A percentile compares a stretch with the other conserved stretches of the same genome.
These are phyloP conservation scores for Phoma herbarum DNA, from an alignment of 2,329 filamentous ascomycete species.

Conservation along the genomic window DNA sequence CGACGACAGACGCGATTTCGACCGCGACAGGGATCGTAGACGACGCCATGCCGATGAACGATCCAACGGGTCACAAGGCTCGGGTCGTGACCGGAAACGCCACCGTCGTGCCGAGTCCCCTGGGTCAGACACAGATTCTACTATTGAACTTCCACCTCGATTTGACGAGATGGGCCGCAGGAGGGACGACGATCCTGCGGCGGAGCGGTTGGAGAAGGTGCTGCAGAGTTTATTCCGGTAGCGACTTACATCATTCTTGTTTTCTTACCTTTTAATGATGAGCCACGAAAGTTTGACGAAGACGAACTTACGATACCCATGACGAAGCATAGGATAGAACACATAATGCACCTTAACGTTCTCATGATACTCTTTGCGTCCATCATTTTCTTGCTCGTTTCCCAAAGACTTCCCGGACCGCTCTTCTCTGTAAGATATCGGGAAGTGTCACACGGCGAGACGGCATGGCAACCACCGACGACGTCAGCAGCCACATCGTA, in stretches of 20 bases:
- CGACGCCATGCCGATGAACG: neutral
- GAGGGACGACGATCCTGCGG: constrained; percentile 45
- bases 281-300: neutral
- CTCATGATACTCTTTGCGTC: neutral
- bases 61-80: neutral
- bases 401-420: no score
- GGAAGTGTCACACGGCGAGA: no score
- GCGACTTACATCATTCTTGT: neutral
- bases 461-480: no score
- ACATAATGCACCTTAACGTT: neutral
- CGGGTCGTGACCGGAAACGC: constrained; percentile 21
- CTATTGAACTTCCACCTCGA: constrained; percentile 48
- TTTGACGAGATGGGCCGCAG: constrained; percentile 47
- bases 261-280: neutral
- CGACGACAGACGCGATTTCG: neutral
- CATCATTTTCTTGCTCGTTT: neutral
- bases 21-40: neutral
- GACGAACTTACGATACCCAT: neutral
- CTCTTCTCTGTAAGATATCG: no score
- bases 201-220: constrained; percentile 47
- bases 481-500: no score
- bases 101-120: constrained; percentile 36
- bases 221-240: constrained; percentile 39
- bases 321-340: neutral
- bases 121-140: constrained; percentile 42